phyloP scores from a whole-genome alignment of 1,284 basidiomycete species.

The Trichosporon faecale region DNA sequence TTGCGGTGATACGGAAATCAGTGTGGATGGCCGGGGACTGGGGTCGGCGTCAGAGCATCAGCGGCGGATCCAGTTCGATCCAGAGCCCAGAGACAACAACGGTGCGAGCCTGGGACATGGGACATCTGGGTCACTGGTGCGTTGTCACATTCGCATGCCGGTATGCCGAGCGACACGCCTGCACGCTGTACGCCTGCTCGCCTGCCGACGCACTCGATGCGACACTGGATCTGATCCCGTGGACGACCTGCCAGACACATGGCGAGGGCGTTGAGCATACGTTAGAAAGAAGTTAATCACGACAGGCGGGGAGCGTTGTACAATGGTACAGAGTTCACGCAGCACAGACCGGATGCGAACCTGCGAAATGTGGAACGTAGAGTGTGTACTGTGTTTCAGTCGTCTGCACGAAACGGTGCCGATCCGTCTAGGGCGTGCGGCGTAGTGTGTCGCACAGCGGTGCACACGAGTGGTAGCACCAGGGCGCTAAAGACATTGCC shows the following conservation, averaged over 20 bases:
- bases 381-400: neutral
- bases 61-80: neutral
- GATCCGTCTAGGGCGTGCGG: neutral
- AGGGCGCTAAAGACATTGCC: neutral
- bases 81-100: neutral
- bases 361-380: neutral
- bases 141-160: neutral
- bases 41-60: neutral
- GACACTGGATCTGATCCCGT: neutral
- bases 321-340: neutral
- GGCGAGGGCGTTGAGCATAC: neutral
- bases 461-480: neutral
- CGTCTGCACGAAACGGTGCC: neutral
- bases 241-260: neutral
- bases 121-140: neutral
- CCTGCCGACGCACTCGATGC: neutral
- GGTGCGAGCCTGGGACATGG: neutral
- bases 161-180: neutral
- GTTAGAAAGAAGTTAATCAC: neutral
- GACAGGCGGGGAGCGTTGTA: neutral
- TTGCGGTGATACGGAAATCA: neutral
- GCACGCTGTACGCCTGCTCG: neutral
- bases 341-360: slow-evolving; percentile 1
- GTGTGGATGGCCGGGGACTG: neutral
- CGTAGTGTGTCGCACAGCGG: neutral